Evolutionary conservation across 345 rosid species (phyloP).

Genomic region (Abelmoschus esculentus): DNA sequence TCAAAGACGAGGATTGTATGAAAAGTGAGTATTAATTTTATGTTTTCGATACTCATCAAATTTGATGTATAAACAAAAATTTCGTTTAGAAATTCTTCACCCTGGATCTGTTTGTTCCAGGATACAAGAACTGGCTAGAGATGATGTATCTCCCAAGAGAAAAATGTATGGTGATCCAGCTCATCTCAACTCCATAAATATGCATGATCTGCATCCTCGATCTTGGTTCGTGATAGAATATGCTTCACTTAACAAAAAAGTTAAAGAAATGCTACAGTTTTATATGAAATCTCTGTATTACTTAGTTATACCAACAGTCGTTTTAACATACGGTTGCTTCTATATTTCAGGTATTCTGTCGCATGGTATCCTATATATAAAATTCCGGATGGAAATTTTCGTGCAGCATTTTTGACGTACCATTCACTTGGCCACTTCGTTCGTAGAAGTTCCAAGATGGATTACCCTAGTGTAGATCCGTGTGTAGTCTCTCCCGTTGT

Average conservation of each 20-base stretch:
- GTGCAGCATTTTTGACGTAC: constrained; percentile 52
- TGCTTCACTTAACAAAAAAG: neutral
- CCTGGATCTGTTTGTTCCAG: constrained; percentile 19
- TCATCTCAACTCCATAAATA: constrained; percentile 24
- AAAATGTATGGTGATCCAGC: constrained; percentile 39
- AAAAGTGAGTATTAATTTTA: constrained; percentile 31
- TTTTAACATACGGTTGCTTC: neutral
- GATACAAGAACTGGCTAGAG: constrained; percentile 38
- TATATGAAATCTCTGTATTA: neutral
- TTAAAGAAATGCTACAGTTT: neutral
- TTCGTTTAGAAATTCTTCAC: neutral
- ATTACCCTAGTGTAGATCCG: constrained; percentile 14
- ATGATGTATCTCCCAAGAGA: constrained; percentile 18
- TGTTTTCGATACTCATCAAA: neutral
- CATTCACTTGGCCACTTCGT: constrained; percentile 48
- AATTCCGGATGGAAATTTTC: constrained; percentile 53
- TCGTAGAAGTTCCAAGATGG: constrained; percentile 19
- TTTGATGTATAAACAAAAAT: neutral
- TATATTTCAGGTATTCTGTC: constrained; percentile 49
- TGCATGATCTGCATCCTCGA: constrained; percentile 38
- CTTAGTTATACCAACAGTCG: neutral
- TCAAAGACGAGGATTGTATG: constrained; percentile 43
- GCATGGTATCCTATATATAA: constrained; percentile 66
- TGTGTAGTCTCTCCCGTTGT: constrained; percentile 37
- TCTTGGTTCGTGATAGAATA: constrained; percentile 37